Base-by-base conservation (phyloP, 371 early-diverging fungal genomes). In the Syncephalastrum monosporum region DNA sequence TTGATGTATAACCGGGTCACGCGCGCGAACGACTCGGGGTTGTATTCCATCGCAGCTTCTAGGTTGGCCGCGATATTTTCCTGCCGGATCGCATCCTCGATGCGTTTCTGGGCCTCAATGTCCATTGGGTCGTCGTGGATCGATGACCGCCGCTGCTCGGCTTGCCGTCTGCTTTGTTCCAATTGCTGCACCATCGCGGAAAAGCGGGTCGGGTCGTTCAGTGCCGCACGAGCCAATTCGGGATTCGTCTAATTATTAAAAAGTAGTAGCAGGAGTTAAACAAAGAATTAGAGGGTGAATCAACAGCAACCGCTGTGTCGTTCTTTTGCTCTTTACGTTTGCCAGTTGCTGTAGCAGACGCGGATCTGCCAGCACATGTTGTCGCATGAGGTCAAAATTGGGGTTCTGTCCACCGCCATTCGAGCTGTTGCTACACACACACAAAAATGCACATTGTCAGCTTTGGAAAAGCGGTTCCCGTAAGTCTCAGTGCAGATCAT, bases 21-120 rank as follows among this genome's bases (percentile, higher is more conserved):
- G 42, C 83, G 78, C 13, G 91, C 95, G 81, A 98, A 98, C 0
- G 92, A 85, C 69, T 97, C 97, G 4, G 99, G 99, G 58, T 95
- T 91, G 65, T 91, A 82, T 69, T 98, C 99, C 83, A 98, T 85
- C 1, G 99, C 98, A 2, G 83, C 84, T 65, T 92, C 91, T 77
- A 91, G 73, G 67, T 95, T 97, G 44, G 87, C 82, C 38, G 86
- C 82, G 42, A 98, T 85, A 61, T 95, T 95, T 53, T 92, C 85
- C 69, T 89, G 82, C 50, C 89, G 74, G 59, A 98, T 98, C 16
- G 83, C 87, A 64, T 93, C 93, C 69, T 94, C 98, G 57, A 98
- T 97, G 7, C 86, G 79, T 56, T 82, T 82, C 74, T 98, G 97
- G 10, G 94, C 89, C 55, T 96, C 96, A 46, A 93, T 66, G 67